Percentiles rank a stretch among this genome's conserved stretches.
phyloP scores from a whole-genome alignment of 139 green algal species.

The Micractinium conductrix region DNA sequence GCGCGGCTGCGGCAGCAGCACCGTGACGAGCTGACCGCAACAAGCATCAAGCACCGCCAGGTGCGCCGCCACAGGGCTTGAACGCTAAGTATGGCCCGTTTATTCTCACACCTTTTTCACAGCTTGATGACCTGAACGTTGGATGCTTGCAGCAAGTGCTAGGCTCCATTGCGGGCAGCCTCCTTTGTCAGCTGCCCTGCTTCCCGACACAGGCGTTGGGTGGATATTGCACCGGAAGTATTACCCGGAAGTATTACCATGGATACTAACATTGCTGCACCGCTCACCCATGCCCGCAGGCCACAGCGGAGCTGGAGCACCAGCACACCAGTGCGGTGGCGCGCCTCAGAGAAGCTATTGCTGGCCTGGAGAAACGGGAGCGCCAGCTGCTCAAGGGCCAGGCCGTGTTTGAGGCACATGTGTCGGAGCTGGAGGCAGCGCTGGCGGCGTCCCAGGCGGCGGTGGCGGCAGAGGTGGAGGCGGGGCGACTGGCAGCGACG shows the following conservation, averaged over 20 bases:
- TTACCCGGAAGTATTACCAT: too few relatives aligned
- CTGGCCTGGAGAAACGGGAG: background rate
- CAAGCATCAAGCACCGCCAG: background rate
- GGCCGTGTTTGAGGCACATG: background rate
- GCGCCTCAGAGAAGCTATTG: background rate
- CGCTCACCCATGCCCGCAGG: background rate
- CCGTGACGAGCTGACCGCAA: background rate
- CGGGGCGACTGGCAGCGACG: background rate
- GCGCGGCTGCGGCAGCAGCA: background rate
- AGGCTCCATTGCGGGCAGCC: too few relatives aligned
- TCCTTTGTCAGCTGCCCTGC: too few relatives aligned
- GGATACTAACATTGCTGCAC: background rate
- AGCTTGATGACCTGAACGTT: too few relatives aligned
- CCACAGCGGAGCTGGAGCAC: background rate
- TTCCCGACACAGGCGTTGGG: too few relatives aligned
- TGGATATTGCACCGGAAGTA: too few relatives aligned
- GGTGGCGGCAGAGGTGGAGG: too few relatives aligned
- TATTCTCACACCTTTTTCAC: background rate
- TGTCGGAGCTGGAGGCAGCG: background rate
- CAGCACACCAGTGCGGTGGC: background rate
- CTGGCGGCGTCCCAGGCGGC: background rate
- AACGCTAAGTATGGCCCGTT: background rate
- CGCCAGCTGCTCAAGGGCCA: constrained; percentile 18
- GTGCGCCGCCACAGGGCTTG: background rate
- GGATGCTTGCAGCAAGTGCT: too few relatives aligned